These are phyloP conservation scores for Fallopia convolvulus DNA, from an alignment of 148 eudicot species.

Conservation along the genomic window DNA sequence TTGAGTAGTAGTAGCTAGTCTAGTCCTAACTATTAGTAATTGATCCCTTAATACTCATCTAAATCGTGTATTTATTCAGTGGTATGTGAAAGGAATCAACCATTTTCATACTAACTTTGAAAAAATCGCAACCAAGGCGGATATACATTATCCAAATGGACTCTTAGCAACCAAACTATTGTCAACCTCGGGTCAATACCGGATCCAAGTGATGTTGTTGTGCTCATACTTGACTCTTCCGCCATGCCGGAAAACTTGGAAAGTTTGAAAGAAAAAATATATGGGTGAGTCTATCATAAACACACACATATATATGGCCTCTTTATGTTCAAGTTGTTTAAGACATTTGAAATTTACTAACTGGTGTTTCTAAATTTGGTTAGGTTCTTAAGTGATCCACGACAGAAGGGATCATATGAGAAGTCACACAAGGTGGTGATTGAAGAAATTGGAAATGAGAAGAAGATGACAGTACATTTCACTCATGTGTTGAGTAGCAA, in stretches of 20 bases:
- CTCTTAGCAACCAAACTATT: neutral
- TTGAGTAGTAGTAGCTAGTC: no score
- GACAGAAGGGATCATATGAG: neutral
- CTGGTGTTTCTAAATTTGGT: no score
- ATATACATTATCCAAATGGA: neutral
- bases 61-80: neutral
- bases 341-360: no score
- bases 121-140: neutral
- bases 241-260: neutral
- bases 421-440: neutral
- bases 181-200: neutral
- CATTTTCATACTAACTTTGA: neutral
- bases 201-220: neutral
- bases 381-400: neutral
- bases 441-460: neutral
- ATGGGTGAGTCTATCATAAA: neutral
- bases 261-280: neutral
- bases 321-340: no score
- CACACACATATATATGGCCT: no score
- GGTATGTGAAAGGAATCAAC: neutral
- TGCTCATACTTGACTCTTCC: neutral
- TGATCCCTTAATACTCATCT: no score
- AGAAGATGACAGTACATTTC: neutral
- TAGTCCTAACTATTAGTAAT: no score
- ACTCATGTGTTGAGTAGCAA: neutral